These are phyloP conservation scores for Kluyveromyces dobzhanskii DNA, from an alignment of 805 yeast species.

Conservation along the genomic window DNA sequence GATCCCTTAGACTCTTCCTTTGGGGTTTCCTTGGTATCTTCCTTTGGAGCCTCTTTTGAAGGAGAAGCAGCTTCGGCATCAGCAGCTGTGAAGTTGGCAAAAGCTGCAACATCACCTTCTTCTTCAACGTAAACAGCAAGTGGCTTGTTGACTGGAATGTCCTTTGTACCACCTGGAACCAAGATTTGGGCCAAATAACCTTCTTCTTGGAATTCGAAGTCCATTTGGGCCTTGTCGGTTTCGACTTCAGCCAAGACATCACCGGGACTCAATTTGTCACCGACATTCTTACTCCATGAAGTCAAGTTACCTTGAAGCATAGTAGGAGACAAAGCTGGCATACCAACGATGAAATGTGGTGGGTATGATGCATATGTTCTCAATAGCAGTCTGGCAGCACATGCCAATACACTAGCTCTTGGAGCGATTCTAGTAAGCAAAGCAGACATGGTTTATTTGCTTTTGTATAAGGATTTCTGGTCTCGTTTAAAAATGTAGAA, in stretches of 20 bases:
- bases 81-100: conserved; percentile 78
- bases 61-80: conserved; percentile 43
- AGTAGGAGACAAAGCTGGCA: conserved; percentile 99
- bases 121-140: conserved; percentile 95
- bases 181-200: conserved; percentile 85
- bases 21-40: conserved; percentile 9
- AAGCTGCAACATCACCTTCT: conserved; percentile 74
- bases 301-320: conserved; percentile 95
- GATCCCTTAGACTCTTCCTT: conserved; percentile 26
- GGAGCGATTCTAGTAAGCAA: conserved; percentile 20
- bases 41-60: conserved; percentile 30
- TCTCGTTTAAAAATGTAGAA: no score
- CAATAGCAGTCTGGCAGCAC: conserved; percentile 18
- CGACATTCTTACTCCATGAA: conserved; percentile 81
- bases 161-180: conserved; percentile 78
- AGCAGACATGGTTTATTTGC: conserved; percentile 28
- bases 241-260: conserved; percentile 94
- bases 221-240: conserved; percentile 97
- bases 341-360: conserved; percentile 77
- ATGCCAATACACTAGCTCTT: conserved; percentile 15
- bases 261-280: conserved; percentile 85
- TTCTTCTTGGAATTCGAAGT: conserved; percentile 96
- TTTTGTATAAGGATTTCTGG: no score
- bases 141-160: conserved; percentile 89
- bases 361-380: conserved; percentile 50